Evolutionary conservation across 345 rosid species (phyloP).

Genomic region (Eucalyptus paniculata): DNA sequence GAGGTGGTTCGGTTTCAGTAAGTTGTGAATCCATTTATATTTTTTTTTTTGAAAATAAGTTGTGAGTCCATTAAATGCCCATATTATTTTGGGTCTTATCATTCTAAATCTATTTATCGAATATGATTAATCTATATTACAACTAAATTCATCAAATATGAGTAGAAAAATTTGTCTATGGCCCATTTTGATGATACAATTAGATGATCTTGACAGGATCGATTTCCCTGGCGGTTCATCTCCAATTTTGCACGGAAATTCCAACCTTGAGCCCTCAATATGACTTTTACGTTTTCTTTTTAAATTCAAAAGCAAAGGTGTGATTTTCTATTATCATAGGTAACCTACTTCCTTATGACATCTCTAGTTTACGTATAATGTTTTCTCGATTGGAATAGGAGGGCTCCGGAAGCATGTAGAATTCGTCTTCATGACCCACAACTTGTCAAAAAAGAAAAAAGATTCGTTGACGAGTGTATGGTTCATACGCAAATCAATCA

Average conservation of each 20-base stretch:
- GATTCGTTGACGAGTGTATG: background rate
- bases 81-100: no score
- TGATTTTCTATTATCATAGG: background rate
- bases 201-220: background rate
- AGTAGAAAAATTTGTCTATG: background rate
- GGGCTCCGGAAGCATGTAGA: background rate
- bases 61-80: no score
- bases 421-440: background rate
- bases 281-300: background rate
- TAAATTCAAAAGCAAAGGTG: background rate
- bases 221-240: background rate
- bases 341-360: background rate
- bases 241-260: background rate
- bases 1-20: background rate
- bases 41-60: no score
- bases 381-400: background rate
- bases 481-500: background rate
- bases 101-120: no score
- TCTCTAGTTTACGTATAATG: background rate
- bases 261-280: background rate
- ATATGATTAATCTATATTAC: no score
- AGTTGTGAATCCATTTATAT: no score
- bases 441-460: background rate
- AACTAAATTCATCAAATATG: background rate
- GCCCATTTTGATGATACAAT: background rate